Percentiles rank a stretch among this genome's conserved stretches.
Conservation (phyloP, 2,329 filamentous ascomycete species). For the Aspergillus pseudoterreus region DNA sequence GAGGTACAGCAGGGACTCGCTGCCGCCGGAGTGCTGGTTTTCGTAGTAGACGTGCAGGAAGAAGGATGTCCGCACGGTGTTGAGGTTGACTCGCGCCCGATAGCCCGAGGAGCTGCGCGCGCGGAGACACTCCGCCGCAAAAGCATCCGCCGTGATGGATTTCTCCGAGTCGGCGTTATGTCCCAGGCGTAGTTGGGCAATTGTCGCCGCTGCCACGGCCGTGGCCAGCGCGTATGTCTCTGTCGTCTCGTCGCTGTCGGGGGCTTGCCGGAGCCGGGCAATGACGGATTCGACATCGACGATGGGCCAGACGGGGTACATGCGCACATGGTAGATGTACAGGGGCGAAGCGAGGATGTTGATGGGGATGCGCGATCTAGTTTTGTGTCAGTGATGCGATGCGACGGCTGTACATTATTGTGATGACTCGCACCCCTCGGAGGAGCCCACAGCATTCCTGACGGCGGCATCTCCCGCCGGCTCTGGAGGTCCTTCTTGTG, state of each 20-base stretch:
- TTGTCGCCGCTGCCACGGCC: constrained; percentile 47
- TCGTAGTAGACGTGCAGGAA: constrained; percentile 53
- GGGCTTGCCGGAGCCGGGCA: constrained; percentile 31
- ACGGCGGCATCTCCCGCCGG: background rate
- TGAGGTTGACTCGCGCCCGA: constrained; percentile 32
- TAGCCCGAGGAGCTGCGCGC: constrained; percentile 26
- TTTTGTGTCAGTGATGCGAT: background rate
- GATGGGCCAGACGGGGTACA: constrained; percentile 53
- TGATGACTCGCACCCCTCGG: too few species aligned
- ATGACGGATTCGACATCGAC: constrained; percentile 45
- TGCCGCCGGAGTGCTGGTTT: constrained; percentile 46
- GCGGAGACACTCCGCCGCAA: constrained; percentile 37
- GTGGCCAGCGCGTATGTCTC: constrained; percentile 43
- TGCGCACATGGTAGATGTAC: constrained; percentile 47
- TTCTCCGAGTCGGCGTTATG: constrained; percentile 21
- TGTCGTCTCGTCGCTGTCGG: constrained; percentile 21
- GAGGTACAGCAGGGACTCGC: constrained; percentile 47
- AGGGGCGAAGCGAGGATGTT: constrained; percentile 30
- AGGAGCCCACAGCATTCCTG: background rate
- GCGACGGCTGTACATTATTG: too few species aligned
- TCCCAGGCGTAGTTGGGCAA: constrained; percentile 47
- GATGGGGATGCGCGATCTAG: constrained; percentile 12
- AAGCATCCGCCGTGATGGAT: constrained; percentile 27
- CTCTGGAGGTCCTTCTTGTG: background rate
- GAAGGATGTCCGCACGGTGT: constrained; percentile 47